Evolutionary conservation across 495 filamentous ascomycete genomes (phyloP).

Genomic region (Penicillium riverlandense): DNA sequence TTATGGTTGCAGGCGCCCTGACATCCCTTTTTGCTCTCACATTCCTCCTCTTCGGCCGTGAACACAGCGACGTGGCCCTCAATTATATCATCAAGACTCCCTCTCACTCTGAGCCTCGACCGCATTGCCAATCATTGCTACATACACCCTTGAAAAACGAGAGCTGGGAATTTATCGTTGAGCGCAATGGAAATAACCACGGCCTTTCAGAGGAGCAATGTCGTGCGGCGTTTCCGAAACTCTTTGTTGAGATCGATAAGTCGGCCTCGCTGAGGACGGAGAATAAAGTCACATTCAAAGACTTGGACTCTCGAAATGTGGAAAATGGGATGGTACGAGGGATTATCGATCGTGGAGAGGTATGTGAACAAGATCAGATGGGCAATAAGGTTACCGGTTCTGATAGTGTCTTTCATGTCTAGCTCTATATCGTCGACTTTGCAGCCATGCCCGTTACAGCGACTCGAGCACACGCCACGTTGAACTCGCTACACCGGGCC

Average conservation of each 20-base stretch:
- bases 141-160: slow-evolving; percentile 1
- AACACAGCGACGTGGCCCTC: slow-evolving; percentile 10
- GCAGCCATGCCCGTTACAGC: slow-evolving; percentile 24
- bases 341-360: slow-evolving; percentile 35
- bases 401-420: neutral
- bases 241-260: slow-evolving; percentile 39
- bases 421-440: slow-evolving; percentile 37
- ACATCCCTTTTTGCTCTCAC: slow-evolving; percentile 21
- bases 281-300: slow-evolving; percentile 19
- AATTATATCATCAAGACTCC: slow-evolving; percentile 18
- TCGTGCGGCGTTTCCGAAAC: slow-evolving; percentile 33
- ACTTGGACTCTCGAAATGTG: slow-evolving; percentile 22
- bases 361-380: slow-evolving; percentile 9
- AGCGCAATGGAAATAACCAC: slow-evolving; percentile 31
- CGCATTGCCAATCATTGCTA: slow-evolving; percentile 1
- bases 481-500: slow-evolving; percentile 33
- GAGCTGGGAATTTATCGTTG: slow-evolving; percentile 26
- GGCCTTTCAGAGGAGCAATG: slow-evolving; percentile 36
- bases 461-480: slow-evolving; percentile 30
- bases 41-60: slow-evolving; percentile 21
- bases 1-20: slow-evolving; percentile 23
- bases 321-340: slow-evolving; percentile 33
- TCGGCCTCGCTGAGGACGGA: slow-evolving; percentile 14
- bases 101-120: neutral
- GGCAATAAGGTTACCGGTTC: neutral